These are phyloP conservation scores for Populus euphratica DNA, from an alignment of 345 rosid species.

Conservation along the genomic window DNA sequence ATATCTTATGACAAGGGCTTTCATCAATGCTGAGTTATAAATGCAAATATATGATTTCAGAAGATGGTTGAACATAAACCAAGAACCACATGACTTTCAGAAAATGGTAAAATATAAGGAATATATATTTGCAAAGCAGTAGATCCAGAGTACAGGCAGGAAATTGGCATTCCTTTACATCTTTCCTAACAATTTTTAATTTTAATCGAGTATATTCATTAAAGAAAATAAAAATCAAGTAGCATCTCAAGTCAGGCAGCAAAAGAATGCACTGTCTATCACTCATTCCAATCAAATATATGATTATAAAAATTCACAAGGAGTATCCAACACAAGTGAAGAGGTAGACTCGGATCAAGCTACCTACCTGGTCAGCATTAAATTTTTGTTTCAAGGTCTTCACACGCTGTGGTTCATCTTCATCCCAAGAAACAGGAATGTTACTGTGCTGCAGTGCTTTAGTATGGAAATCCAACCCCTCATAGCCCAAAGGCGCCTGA, in stretches of 20 bases:
- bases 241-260: no score
- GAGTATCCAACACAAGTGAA: no score
- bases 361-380: constrained; percentile 68
- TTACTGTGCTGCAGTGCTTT: constrained; percentile 82
- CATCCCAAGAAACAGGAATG: constrained; percentile 85
- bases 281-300: background rate
- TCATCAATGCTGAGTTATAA: background rate
- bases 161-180: no score
- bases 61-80: background rate
- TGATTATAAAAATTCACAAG: background rate
- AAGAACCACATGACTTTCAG: no score
- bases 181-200: background rate
- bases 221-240: no score
- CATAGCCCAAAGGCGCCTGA: constrained; percentile 72
- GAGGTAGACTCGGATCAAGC: background rate
- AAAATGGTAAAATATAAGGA: no score
- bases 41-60: background rate
- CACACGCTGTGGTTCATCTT: constrained; percentile 84
- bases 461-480: constrained; percentile 70
- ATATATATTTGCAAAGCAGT: no score
- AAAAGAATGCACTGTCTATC: no score
- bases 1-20: background rate
- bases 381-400: constrained; percentile 73
- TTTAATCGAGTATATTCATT: no score
- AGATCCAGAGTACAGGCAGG: no score